Evolutionary conservation across 805 yeast genomes (phyloP), one percentile per base, ranked within the genome.

Genomic region (Lachancea nothofagi): DNA sequence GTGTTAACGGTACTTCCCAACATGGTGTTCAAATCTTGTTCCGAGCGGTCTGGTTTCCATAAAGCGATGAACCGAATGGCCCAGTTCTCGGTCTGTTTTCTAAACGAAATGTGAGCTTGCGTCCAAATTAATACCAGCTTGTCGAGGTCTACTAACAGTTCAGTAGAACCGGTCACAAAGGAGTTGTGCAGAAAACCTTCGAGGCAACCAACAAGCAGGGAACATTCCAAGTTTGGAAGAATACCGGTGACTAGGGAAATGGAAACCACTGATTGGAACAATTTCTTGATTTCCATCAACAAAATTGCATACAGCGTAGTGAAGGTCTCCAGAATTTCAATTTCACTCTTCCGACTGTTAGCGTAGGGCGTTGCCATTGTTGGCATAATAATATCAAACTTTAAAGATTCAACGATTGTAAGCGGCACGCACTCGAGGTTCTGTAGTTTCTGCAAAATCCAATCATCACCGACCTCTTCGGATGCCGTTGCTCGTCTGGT

Each of bases 161-260:
- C 43, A 1, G 43, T 27, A 20, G 33, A 40, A 12, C 36, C 37
- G 27, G 37, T 40, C 19, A 36, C 29, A 19, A 43, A 33, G 10
- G 46, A 35, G 13, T 36, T 43, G 30, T 35, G 30, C 20, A 43
- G n/a, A 33, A 43, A 40, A 2, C 41, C 43, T 27, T 43, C 46
- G 23, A 43, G 27, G 27, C 46, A 36, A 8, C 21, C 29, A 8
- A 40, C 27, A 3, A 43, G 19, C 10, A 36, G 19, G 2, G 37
- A 17, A 8, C 14, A 10, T 6, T 33, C 26, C 15, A 35, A 29
- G 5, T 21, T 19, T 12, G n/a, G 21, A 2, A 32, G 23, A 22
- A 33, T 33, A 2, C 29, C 33, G 8, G 42, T 27, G 13, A 29
- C 18, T 12, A 21, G 19, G 9, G 38, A 20, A 4, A 28, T 18